Conservation (phyloP, 2,329 filamentous ascomycete genomes). For the Chrysosphaeria jannelii region DNA sequence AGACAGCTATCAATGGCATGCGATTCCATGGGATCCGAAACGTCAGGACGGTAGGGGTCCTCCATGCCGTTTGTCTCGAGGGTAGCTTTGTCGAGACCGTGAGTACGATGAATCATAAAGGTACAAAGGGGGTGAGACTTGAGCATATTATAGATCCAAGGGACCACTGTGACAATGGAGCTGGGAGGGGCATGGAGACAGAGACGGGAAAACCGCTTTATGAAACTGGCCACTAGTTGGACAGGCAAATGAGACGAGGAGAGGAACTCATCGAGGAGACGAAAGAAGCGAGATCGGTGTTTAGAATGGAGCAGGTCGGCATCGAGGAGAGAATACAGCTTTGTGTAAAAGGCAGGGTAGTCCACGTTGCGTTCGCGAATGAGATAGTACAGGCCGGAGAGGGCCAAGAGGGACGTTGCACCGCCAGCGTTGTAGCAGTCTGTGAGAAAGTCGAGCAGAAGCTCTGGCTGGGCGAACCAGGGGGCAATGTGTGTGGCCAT, state of each 20-base stretch:
- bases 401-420: constrained; percentile 56
- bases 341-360: constrained; percentile 78
- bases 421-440: constrained; percentile 74
- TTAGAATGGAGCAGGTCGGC: constrained; percentile 71
- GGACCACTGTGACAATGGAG: constrained; percentile 65
- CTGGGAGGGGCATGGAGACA: constrained; percentile 69
- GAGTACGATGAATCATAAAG: constrained; percentile 74
- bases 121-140: constrained; percentile 72
- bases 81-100: constrained; percentile 25
- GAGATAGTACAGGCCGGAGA: constrained; percentile 83
- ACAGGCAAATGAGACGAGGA: constrained; percentile 77
- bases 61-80: constrained; percentile 6
- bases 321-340: constrained; percentile 80
- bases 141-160: constrained; percentile 86
- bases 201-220: constrained; percentile 70
- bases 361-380: constrained; percentile 86
- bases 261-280: constrained; percentile 71
- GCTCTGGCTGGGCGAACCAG: constrained; percentile 67
- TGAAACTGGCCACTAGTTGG: constrained; percentile 72
- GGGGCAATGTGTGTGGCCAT: constrained; percentile 57
- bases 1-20: constrained; percentile 70
- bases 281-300: constrained; percentile 78
- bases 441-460: constrained; percentile 90
- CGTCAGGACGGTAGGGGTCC: constrained; percentile 30
- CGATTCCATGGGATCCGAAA: constrained; percentile 61